Evolutionary conservation across 2,329 filamentous ascomycete genomes (phyloP).

Genomic region (Trichophyton simii): DNA sequence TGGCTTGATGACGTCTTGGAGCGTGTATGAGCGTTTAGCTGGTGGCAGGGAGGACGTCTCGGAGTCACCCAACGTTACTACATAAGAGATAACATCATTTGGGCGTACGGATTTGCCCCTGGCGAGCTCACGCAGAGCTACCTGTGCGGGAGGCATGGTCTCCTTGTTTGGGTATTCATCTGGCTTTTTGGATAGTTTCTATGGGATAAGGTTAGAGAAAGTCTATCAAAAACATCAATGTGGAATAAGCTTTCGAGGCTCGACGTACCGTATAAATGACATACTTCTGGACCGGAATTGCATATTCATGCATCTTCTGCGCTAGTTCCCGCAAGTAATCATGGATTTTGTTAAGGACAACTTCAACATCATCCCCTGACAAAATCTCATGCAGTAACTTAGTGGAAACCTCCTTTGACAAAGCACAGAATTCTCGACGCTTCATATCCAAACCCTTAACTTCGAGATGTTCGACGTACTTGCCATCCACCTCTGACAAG

Average conservation of each 20-base stretch:
- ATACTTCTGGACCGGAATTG: slow-evolving; percentile 71
- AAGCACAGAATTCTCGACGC: slow-evolving; percentile 85
- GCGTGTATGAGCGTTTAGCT: slow-evolving; percentile 79
- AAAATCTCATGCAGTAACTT: slow-evolving; percentile 87
- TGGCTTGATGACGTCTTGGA: slow-evolving; percentile 69
- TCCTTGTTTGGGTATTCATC: slow-evolving; percentile 89
- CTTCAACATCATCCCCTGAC: slow-evolving; percentile 82
- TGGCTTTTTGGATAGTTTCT: slow-evolving; percentile 85
- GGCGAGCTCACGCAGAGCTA: slow-evolving; percentile 75
- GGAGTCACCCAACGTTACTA: slow-evolving; percentile 60
- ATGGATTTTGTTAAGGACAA: slow-evolving; percentile 78
- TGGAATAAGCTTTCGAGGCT: not conserved
- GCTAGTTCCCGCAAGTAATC: slow-evolving; percentile 82
- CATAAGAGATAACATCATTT: slow-evolving; percentile 91
- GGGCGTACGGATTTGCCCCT: slow-evolving; percentile 79
- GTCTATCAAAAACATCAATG: not conserved
- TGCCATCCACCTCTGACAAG: slow-evolving; percentile 75
- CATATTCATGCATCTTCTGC: slow-evolving; percentile 69
- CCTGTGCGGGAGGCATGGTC: slow-evolving; percentile 93
- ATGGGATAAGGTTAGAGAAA: slow-evolving; percentile 14
- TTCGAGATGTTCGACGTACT: slow-evolving; percentile 87
- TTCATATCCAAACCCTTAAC: slow-evolving; percentile 98
- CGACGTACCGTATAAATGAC: slow-evolving; percentile 69
- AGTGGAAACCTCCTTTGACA: slow-evolving; percentile 90
- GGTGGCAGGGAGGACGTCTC: slow-evolving; percentile 50